A percentile compares a stretch with the other conserved stretches of the same genome.
phyloP scores from a whole-genome alignment of 495 filamentous ascomycete species.

The Penicillium longicatenatum region DNA sequence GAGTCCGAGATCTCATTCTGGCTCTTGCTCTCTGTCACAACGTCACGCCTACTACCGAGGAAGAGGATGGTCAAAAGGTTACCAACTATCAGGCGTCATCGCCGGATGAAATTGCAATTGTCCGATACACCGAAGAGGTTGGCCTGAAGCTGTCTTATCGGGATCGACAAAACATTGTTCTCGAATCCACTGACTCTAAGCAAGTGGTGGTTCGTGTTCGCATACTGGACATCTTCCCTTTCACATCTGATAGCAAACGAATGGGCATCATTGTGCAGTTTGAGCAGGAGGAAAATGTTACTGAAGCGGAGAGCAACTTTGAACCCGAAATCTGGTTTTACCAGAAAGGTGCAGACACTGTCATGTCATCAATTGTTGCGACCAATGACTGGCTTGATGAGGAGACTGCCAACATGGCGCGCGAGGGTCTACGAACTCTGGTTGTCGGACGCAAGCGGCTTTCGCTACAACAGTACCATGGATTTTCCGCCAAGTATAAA shows the following conservation, averaged over 20 bases:
- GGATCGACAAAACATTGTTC: slow-evolving; percentile 78
- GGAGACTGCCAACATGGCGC: slow-evolving; percentile 97
- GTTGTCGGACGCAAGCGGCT: slow-evolving; percentile 88
- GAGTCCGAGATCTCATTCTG: slow-evolving; percentile 87
- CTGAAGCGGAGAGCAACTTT: slow-evolving; percentile 34
- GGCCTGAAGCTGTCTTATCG: slow-evolving; percentile 83
- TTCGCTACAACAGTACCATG: slow-evolving; percentile 71
- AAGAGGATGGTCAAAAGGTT: slow-evolving; percentile 72
- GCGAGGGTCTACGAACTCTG: slow-evolving; percentile 91
- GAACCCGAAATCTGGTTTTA: slow-evolving; percentile 94
- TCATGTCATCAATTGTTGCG: slow-evolving; percentile 92
- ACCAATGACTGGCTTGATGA: slow-evolving; percentile 98
- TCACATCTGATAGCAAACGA: slow-evolving; percentile 94
- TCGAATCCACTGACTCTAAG: slow-evolving; percentile 78
- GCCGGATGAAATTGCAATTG: slow-evolving; percentile 97
- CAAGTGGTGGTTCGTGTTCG: slow-evolving; percentile 79
- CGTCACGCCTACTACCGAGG: slow-evolving; percentile 88
- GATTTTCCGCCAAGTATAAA: slow-evolving; percentile 74
- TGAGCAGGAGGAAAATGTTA: slow-evolving; percentile 45
- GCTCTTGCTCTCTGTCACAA: slow-evolving; percentile 96
- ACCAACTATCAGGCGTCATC: slow-evolving; percentile 95
- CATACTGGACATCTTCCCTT: slow-evolving; percentile 94
- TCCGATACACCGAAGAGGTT: slow-evolving; percentile 91
- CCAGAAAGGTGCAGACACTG: slow-evolving; percentile 97
- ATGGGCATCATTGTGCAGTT: slow-evolving; percentile 99